Evolutionary conservation across 345 rosid species (phyloP).

Genomic region (Psidium friedrichsthalianum): DNA sequence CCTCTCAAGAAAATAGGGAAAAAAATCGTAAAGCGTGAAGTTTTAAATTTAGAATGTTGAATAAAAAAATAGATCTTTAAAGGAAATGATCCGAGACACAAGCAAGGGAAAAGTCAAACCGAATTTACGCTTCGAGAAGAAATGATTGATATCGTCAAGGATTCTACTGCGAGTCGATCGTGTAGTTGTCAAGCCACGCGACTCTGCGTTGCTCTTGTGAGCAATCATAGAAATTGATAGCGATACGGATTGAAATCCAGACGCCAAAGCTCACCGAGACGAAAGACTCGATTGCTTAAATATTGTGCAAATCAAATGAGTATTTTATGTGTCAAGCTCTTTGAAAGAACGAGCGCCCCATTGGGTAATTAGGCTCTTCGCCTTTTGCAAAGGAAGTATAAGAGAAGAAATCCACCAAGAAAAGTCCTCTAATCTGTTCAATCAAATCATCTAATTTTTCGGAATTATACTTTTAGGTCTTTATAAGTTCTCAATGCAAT

Average conservation of each 20-base stretch:
- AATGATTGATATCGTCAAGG: not conserved
- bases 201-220: not conserved
- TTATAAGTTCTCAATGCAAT: not conserved
- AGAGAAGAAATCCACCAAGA: not conserved
- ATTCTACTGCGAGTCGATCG: not conserved
- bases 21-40: not conserved
- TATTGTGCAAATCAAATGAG: not conserved
- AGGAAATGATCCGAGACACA: not conserved
- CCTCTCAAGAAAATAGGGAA: no score
- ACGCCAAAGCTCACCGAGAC: not conserved
- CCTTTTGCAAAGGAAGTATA: not conserved
- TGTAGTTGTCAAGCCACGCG: not conserved
- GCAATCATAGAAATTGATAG: not conserved
- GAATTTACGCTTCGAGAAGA: not conserved
- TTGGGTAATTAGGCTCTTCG: not conserved
- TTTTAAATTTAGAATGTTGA: not conserved
- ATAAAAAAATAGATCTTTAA: not conserved
- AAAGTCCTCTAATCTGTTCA: not conserved
- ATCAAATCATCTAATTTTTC: not conserved
- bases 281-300: not conserved
- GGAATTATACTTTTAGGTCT: not conserved
- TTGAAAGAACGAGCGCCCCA: not conserved
- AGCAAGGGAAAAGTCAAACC: not conserved
- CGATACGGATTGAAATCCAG: not conserved
- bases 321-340: not conserved